phyloP scores from a whole-genome alignment of 495 filamentous ascomycete species.

The Hypomontagnella monticulosa region DNA sequence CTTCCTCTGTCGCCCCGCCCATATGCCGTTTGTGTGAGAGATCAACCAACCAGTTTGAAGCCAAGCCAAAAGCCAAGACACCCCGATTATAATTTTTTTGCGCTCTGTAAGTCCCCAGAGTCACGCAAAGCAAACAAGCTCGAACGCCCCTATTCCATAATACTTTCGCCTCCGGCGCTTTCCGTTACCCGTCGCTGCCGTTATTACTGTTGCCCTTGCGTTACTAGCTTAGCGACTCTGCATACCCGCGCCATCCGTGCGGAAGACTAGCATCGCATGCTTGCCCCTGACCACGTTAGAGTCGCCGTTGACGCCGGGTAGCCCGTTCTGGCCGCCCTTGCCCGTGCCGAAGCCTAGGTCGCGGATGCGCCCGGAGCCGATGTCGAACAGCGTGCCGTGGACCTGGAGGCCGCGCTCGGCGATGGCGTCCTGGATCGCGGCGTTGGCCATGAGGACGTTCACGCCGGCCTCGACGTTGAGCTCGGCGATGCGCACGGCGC shows the following conservation, averaged over 20 bases:
- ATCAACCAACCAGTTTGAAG: background rate
- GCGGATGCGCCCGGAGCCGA: slow-evolving; percentile 66
- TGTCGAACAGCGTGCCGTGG: slow-evolving; percentile 76
- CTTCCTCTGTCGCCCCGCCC: background rate
- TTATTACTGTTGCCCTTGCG: background rate
- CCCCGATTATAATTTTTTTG: background rate
- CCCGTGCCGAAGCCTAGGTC: slow-evolving; percentile 63
- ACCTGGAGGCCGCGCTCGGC: slow-evolving; percentile 74
- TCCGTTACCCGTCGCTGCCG: background rate
- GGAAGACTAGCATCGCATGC: slow-evolving; percentile 61
- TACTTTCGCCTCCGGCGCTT: too few species aligned
- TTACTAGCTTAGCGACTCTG: slow-evolving; percentile 21
- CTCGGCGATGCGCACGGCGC: slow-evolving; percentile 67
- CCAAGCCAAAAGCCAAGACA: background rate
- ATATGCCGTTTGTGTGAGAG: background rate
- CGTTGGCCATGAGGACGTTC: slow-evolving; percentile 68
- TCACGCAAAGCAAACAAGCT: too few species aligned
- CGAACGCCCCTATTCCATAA: background rate
- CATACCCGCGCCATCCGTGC: slow-evolving; percentile 47
- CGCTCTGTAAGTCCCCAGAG: too few species aligned
- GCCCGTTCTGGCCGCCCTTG: slow-evolving; percentile 38
- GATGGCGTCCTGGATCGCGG: slow-evolving; percentile 70
- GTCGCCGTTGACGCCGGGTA: slow-evolving; percentile 20
- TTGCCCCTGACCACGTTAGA: slow-evolving; percentile 54
- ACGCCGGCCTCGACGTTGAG: slow-evolving; percentile 76